Percentiles rank a stretch among this genome's conserved stretches.
Conservation (phyloP, 495 filamentous ascomycete genomes). For the Usnea hakonensis region DNA sequence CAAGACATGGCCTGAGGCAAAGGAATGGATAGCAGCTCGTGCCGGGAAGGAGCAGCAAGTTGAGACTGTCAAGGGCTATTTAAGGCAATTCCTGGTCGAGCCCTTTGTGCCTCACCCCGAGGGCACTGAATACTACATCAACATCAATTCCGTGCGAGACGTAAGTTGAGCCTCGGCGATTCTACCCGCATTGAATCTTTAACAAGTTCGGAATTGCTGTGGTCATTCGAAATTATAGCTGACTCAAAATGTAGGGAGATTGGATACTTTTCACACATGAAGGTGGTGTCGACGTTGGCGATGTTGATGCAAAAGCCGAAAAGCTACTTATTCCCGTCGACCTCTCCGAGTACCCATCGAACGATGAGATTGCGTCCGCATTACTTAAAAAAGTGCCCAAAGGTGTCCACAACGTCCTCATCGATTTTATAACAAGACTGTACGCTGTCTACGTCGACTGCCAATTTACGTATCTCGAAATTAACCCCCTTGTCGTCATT, state of each 20-base stretch:
- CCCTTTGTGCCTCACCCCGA: conserved; percentile 92
- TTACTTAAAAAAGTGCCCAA: conserved; percentile 89
- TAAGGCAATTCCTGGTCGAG: conserved; percentile 95
- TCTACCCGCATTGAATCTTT: not conserved
- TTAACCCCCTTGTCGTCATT: conserved; percentile 97
- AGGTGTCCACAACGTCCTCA: conserved; percentile 93
- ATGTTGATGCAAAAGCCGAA: conserved; percentile 98
- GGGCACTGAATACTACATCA: conserved; percentile 97
- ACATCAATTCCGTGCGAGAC: conserved; percentile 87
- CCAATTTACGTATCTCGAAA: conserved; percentile 99
- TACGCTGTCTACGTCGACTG: conserved; percentile 99
- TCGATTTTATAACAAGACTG: conserved; percentile 91
- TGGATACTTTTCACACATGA: conserved; percentile 99
- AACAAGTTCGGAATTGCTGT: conserved; percentile 2
- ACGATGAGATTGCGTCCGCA: conserved; percentile 77
- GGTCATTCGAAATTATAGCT: not conserved
- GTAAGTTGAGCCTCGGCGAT: conserved; percentile 42
- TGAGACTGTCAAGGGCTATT: conserved; percentile 78
- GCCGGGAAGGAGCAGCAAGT: conserved; percentile 89
- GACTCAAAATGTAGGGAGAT: conserved; percentile 62
- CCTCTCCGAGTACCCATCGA: conserved; percentile 88
- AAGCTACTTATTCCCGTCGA: conserved; percentile 97
- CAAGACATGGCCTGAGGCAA: conserved; percentile 91
- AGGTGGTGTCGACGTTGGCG: conserved; percentile 98
- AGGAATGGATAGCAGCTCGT: conserved; percentile 84